Conservation (phyloP, 352 stramenopile genomes). For the Plasmopara viticola region DNA sequence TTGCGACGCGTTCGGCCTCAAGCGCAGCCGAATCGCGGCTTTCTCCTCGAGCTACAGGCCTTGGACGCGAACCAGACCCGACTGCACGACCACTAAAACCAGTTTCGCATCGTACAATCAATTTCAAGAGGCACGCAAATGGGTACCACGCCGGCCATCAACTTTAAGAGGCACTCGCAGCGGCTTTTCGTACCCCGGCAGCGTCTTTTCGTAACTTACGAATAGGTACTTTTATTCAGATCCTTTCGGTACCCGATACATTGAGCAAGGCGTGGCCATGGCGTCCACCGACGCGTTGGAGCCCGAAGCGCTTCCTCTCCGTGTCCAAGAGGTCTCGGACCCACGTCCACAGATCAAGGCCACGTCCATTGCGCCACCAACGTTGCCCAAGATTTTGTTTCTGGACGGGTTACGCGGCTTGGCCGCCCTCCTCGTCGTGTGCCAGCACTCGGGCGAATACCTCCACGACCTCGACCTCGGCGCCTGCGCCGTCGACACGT, state of each 20-base stretch:
- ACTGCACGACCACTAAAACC: background rate
- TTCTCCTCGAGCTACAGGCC: constrained; percentile 39
- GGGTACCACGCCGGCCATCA: no score
- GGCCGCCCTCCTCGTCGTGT: constrained; percentile 35
- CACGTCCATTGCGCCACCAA: constrained; percentile 6
- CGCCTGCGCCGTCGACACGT: constrained; percentile 27
- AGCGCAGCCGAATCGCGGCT: constrained; percentile 59
- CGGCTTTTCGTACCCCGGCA: no score
- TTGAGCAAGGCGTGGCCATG: background rate
- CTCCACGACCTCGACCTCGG: constrained; percentile 25
- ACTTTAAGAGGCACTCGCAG: no score
- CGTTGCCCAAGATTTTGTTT: constrained; percentile 30
- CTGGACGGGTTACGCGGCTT: constrained; percentile 41
- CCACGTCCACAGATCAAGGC: constrained; percentile 8
- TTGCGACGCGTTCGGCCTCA: constrained; percentile 46
- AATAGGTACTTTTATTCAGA: no score
- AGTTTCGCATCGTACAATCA: background rate
- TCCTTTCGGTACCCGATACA: no score
- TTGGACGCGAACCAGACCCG: constrained; percentile 32
- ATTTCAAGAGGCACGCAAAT: no score
- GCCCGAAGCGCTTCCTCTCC: constrained; percentile 8
- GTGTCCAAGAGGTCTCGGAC: constrained; percentile 12
- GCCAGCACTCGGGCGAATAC: constrained; percentile 26
- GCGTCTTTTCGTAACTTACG: no score
- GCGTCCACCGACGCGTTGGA: background rate